Conservation (phyloP, 179 eudicot species). For the Camellia oleifera region DNA sequence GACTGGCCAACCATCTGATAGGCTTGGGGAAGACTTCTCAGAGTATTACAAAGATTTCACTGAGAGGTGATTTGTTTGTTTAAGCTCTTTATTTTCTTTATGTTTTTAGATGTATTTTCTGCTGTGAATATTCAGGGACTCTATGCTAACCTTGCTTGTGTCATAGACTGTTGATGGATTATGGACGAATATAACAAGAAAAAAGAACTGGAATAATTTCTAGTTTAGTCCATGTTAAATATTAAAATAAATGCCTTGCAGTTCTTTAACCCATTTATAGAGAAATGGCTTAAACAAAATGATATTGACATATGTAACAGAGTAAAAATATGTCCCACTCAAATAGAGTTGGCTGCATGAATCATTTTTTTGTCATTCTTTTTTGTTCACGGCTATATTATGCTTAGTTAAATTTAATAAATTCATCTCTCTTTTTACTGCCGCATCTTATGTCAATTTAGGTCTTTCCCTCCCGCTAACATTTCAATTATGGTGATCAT, state of each 20-base stretch:
- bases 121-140: neutral
- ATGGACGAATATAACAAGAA: neutral
- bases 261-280: neutral
- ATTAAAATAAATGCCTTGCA: neutral
- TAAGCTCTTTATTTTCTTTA: neutral
- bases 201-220: neutral
- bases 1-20: slow-evolving; percentile 97
- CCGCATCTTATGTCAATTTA: too few species aligned
- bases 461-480: too few species aligned
- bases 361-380: too few species aligned
- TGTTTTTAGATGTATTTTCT: neutral
- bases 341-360: too few species aligned
- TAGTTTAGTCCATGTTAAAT: neutral
- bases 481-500: too few species aligned
- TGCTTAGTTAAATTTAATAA: too few species aligned
- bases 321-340: too few species aligned
- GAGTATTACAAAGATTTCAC: slow-evolving; percentile 78
- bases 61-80: slow-evolving; percentile 49
- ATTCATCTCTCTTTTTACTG: too few species aligned
- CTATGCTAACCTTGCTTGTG: neutral
- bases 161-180: neutral
- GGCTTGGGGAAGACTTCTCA: slow-evolving; percentile 96
- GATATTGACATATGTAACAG: neutral
- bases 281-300: neutral
- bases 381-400: too few species aligned